These are phyloP conservation scores for Apiospora hydei DNA, from an alignment of 2,329 filamentous ascomycete genomes.

Conservation along the genomic window DNA sequence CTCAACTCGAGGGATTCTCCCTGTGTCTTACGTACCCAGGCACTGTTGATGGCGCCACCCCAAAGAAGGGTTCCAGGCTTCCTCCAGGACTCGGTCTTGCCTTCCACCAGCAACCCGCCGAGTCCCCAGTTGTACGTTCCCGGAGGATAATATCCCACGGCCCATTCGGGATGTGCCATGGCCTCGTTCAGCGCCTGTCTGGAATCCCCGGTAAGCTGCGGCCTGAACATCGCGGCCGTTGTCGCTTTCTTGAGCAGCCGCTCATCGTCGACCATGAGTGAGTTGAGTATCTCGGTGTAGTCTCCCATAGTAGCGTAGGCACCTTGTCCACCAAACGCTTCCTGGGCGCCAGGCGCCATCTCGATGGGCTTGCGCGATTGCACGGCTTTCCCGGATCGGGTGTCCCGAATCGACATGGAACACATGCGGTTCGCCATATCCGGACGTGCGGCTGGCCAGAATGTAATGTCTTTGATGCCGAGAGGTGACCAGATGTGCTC, in stretches of 20 bases:
- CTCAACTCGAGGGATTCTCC: not conserved
- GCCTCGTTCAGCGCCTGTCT: slow-evolving; percentile 36
- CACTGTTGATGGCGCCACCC: slow-evolving; percentile 54
- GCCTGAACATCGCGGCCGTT: slow-evolving; percentile 53
- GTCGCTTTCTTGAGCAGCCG: slow-evolving; percentile 52
- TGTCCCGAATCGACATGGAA: slow-evolving; percentile 33
- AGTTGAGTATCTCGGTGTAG: slow-evolving; percentile 53
- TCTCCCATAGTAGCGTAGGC: slow-evolving; percentile 45
- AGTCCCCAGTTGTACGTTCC: slow-evolving; percentile 50
- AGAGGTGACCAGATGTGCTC: slow-evolving; percentile 35
- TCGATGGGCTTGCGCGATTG: slow-evolving; percentile 31
- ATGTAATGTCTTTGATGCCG: slow-evolving; percentile 32
- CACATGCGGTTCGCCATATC: slow-evolving; percentile 31
- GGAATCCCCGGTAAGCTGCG: slow-evolving; percentile 48
- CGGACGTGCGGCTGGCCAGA: slow-evolving; percentile 30
- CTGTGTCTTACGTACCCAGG: slow-evolving; percentile 49
- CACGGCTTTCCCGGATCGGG: slow-evolving; percentile 22
- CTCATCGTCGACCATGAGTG: slow-evolving; percentile 56
- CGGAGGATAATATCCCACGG: slow-evolving; percentile 41
- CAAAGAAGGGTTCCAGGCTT: slow-evolving; percentile 50
- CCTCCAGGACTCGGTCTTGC: slow-evolving; percentile 45
- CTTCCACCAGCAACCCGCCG: slow-evolving; percentile 50
- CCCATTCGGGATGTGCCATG: slow-evolving; percentile 38
- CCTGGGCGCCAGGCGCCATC: slow-evolving; percentile 31
- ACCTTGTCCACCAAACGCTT: slow-evolving; percentile 46